A percentile compares a stretch with the other conserved stretches of the same genome.
Evolutionary conservation across 2,329 filamentous ascomycete genomes (phyloP).

Genomic region (Colletotrichum liaoningense): DNA sequence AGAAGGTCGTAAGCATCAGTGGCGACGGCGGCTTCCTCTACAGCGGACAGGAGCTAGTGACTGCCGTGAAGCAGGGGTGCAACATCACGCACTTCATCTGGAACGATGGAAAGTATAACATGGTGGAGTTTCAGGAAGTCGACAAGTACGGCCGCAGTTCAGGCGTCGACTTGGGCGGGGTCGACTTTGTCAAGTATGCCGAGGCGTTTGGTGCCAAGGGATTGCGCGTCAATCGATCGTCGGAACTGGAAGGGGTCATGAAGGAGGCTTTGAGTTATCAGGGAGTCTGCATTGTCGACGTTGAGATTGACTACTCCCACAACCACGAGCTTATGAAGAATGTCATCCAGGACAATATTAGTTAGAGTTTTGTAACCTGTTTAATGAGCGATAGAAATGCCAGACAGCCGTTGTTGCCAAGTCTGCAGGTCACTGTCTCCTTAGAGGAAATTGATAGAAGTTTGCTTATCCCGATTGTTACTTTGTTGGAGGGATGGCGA

Average conservation of each 20-base stretch:
- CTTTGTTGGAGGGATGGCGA: background rate
- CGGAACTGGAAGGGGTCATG: conserved; percentile 56
- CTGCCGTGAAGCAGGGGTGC: conserved; percentile 58
- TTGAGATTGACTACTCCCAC: conserved; percentile 57
- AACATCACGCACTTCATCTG: conserved; percentile 63
- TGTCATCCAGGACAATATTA: conserved; percentile 45
- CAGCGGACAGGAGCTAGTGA: conserved; percentile 56
- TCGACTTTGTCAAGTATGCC: conserved; percentile 60
- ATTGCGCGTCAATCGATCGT: conserved; percentile 50
- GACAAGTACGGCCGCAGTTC: conserved; percentile 58
- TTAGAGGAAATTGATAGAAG: background rate
- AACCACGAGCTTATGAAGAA: conserved; percentile 53
- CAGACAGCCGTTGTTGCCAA: background rate
- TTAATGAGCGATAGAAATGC: background rate
- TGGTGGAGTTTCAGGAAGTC: conserved; percentile 63
- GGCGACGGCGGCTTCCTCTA: conserved; percentile 64
- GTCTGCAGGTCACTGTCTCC: background rate
- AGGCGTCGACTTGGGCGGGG: conserved; percentile 56
- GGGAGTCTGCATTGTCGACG: conserved; percentile 58
- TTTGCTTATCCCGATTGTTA: background rate
- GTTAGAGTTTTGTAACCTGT: conserved; percentile 11
- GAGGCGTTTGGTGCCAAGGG: conserved; percentile 59
- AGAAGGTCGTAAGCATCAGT: conserved; percentile 56
- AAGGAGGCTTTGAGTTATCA: conserved; percentile 53
- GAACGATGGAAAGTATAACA: conserved; percentile 62